A percentile compares a stretch with the other conserved stretches of the same genome.
Conservation (phyloP, 148 eudicot species). For the Cornus controversa region DNA sequence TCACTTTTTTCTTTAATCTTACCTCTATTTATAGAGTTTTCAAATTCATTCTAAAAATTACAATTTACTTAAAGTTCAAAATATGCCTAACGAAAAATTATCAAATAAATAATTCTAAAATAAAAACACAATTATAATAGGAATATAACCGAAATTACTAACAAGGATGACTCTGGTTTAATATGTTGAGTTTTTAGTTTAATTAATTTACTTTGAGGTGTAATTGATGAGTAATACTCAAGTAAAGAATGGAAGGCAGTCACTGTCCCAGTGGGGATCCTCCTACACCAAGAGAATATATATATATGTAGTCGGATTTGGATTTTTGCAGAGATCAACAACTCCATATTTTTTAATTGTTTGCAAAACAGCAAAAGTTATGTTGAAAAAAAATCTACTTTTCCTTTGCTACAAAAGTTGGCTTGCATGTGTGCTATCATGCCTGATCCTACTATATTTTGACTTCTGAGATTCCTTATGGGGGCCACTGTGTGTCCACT, state of each 20-base stretch:
- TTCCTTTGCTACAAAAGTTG: conserved; percentile 21
- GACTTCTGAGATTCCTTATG: conserved; percentile 19
- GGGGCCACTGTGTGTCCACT: background rate
- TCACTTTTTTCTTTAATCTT: too few relatives aligned
- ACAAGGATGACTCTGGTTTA: too few relatives aligned
- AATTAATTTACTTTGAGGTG: too few relatives aligned
- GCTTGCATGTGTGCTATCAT: conserved; percentile 30
- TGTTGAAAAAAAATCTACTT: conserved; percentile 18
- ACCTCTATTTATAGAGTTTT: too few relatives aligned
- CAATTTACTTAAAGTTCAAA: too few relatives aligned
- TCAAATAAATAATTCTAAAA: too few relatives aligned
- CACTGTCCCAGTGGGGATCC: background rate
- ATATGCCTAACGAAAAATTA: too few relatives aligned
- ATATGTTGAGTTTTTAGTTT: too few relatives aligned
- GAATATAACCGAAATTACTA: too few relatives aligned
- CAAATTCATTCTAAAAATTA: too few relatives aligned
- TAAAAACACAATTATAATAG: too few relatives aligned
- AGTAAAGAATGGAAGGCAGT: background rate
- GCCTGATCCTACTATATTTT: conserved; percentile 12
- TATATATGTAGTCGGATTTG: conserved; percentile 2
- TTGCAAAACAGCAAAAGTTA: background rate
- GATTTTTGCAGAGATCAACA: conserved; percentile 3
- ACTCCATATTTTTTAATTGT: background rate
- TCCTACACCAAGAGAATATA: background rate
- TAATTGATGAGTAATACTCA: background rate